phyloP scores from a whole-genome alignment of 2,329 filamentous ascomycete species.

The Trichoderma aggressivum region DNA sequence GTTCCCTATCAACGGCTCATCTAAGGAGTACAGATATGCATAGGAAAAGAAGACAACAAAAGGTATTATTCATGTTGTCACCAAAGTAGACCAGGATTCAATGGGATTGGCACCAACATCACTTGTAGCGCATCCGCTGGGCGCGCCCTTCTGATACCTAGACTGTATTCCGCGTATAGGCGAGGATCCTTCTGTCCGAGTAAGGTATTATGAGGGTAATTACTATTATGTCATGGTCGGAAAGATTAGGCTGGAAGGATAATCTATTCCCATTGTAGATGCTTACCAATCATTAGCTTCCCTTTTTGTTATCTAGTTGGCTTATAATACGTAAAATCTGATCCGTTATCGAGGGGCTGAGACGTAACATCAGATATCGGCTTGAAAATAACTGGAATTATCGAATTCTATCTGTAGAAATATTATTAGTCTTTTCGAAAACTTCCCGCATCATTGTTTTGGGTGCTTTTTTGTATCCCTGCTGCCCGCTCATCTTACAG shows the following conservation, averaged over 20 bases:
- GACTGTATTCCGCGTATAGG: neutral
- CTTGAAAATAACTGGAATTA: neutral
- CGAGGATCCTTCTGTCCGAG: neutral
- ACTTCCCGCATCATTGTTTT: too few relatives aligned
- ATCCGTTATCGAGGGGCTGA: too few relatives aligned
- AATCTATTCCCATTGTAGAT: neutral
- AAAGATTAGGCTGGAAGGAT: neutral
- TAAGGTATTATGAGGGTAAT: neutral
- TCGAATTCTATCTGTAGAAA: too few relatives aligned
- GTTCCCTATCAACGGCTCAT: too few relatives aligned
- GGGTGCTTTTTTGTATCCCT: too few relatives aligned
- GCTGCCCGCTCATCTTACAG: too few relatives aligned
- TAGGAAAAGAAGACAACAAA: neutral
- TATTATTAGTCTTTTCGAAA: too few relatives aligned
- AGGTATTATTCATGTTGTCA: too few relatives aligned
- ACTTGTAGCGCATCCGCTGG: neutral
- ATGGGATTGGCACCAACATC: too few relatives aligned
- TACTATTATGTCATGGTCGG: neutral
- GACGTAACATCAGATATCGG: neutral
- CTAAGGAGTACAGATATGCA: neutral
- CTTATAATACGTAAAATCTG: neutral
- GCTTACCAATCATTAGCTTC: neutral
- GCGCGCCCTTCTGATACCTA: neutral
- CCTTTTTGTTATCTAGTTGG: neutral
- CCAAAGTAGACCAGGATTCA: too few relatives aligned